Evolutionary conservation across 2,329 filamentous ascomycete species (phyloP), one percentile per base, ranked within the genome.

Genomic region (Corynespora cassiicola): DNA sequence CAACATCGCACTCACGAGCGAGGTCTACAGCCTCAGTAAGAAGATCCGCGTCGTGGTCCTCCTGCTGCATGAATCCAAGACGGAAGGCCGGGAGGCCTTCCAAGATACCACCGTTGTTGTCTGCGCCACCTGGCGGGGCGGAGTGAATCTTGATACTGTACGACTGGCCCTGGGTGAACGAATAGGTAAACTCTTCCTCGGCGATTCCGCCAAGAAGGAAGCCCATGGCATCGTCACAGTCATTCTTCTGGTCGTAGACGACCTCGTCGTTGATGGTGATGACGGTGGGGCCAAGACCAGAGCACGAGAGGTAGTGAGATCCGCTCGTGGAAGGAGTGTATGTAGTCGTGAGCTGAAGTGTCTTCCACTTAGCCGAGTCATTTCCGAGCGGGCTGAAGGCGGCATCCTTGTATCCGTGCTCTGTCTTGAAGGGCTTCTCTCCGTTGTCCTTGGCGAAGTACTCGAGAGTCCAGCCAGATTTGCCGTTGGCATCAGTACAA

Each of bases 191-290:
- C 30, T 77, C 77, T 50, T 86, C 80, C 59, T 88, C 85, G 3
- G 77, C 70, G 0, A 83, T 87, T 2, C 79, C 84, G 12, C 74
- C 75, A 14, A 84, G 81, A 45, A 86, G 84, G 72, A 87, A 87
- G 4, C 79, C 78, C 29, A 82, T 79, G 8, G 84, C 82, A 16
- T 79, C 75, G 30, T 64, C 71, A 42, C 82, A 80, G 31, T 81
- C 84, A 12, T 78, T 31, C 19, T 56, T 62, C 27, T 66, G 63
- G 31, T 60, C 54, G 31, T 56, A 65, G 3, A 66, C 51, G 4
- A 54, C 23, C 18, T 62, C 30, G 23, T 42, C 54, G 18, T 65
- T 59, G 27, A 66, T 54, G 12, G 38, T 51, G 19, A 66, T 52
- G 6, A 27, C 37, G 2, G 62, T 65, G 7, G 63, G 63, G 2